phyloP scores from a whole-genome alignment of 129 eudicot species.

The Heracleum sosnowskyi region DNA sequence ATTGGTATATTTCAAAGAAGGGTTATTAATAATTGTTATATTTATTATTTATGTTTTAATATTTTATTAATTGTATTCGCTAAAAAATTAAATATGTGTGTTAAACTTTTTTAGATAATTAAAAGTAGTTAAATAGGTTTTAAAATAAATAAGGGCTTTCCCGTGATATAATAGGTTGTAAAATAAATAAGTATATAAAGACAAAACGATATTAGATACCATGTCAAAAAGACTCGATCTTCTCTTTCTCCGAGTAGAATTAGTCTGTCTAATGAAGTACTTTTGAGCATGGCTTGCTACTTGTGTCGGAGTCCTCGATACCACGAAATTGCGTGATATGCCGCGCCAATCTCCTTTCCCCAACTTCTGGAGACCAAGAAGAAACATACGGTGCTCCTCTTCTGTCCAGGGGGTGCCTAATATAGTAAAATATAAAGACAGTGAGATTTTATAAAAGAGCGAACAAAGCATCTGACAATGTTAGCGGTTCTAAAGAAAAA shows the following conservation, averaged over 20 bases:
- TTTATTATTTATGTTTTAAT: too few species aligned
- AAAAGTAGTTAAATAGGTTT: too few species aligned
- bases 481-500: background rate
- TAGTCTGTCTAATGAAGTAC: constrained; percentile 67
- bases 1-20: too few species aligned
- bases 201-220: constrained; percentile 43
- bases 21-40: too few species aligned
- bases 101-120: too few species aligned
- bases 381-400: constrained; percentile 81
- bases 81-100: too few species aligned
- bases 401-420: constrained; percentile 92
- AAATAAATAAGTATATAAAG: too few species aligned
- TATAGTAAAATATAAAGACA: constrained; percentile 28
- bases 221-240: constrained; percentile 88
- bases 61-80: too few species aligned
- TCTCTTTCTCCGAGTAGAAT: constrained; percentile 56
- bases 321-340: constrained; percentile 59
- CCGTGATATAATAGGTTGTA: too few species aligned
- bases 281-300: constrained; percentile 98
- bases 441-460: background rate
- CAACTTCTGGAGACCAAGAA: constrained; percentile 71
- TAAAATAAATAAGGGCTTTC: too few species aligned
- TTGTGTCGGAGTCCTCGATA: constrained; percentile 86
- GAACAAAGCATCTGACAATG: background rate
- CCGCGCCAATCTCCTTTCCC: constrained; percentile 98